Conservation (phyloP, 257 asterid genomes). For the Orobanche coerulescens region DNA sequence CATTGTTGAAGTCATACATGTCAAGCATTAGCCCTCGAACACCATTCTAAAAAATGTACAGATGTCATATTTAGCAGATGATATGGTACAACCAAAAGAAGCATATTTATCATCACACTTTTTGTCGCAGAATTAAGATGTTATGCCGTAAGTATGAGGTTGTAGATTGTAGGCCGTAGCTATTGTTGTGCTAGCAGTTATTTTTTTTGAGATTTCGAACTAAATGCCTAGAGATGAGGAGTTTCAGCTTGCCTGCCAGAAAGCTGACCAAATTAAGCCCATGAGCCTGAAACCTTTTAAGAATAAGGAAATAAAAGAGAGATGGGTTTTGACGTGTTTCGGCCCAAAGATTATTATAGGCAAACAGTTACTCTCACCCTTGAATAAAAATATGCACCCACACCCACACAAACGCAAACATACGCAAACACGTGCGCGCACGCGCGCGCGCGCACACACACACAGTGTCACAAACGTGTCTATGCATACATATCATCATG, state of each 20-base stretch:
- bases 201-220: background rate
- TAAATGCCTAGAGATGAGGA: background rate
- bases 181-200: background rate
- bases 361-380: too few relatives aligned
- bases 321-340: background rate
- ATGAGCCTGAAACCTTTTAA: background rate
- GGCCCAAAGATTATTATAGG: too few relatives aligned
- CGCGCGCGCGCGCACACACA: too few relatives aligned
- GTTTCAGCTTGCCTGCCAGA: background rate
- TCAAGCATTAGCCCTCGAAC: conserved; percentile 87
- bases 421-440: background rate
- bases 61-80: background rate
- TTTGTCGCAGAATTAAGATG: background rate
- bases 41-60: conserved; percentile 48
- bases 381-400: too few relatives aligned
- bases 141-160: too few relatives aligned
- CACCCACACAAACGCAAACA: too few relatives aligned
- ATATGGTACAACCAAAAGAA: background rate
- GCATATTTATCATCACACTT: background rate
- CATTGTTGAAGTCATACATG: conserved; percentile 68
- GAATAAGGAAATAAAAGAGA: background rate
- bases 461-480: too few relatives aligned
- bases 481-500: conserved; percentile 3
- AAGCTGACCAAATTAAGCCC: background rate
- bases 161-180: background rate